phyloP scores from a whole-genome alignment of 2,329 filamentous ascomycete genomes.

The Aspergillus bombycis region DNA sequence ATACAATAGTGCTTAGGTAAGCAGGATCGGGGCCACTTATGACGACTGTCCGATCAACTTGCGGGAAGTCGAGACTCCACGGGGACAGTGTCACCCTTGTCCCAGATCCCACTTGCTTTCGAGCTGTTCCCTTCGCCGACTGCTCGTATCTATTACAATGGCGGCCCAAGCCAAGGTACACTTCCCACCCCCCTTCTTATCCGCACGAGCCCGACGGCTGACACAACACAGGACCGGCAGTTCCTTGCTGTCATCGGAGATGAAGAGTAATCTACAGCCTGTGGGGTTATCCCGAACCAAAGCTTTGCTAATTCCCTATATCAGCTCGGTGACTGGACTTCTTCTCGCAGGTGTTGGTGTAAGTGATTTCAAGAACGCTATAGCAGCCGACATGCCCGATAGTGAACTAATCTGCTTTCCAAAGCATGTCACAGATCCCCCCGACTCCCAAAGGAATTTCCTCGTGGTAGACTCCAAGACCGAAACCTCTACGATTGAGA shows the following conservation, averaged over 20 bases:
- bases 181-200: slow-evolving; percentile 7
- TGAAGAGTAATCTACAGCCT: slow-evolving; percentile 66
- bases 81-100: slow-evolving; percentile 9
- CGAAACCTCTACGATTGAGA: slow-evolving; percentile 82
- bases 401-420: slow-evolving; percentile 7
- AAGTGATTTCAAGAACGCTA: slow-evolving; percentile 38
- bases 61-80: slow-evolving; percentile 12
- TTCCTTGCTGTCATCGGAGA: slow-evolving; percentile 98
- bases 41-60: slow-evolving; percentile 17
- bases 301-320: slow-evolving; percentile 20
- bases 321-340: slow-evolving; percentile 91
- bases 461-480: slow-evolving; percentile 95
- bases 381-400: not conserved
- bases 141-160: slow-evolving; percentile 48
- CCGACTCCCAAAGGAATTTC: slow-evolving; percentile 95
- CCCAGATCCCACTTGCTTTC: not conserved
- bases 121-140: not conserved
- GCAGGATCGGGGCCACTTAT: slow-evolving; percentile 13
- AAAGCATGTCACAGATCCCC: slow-evolving; percentile 86
- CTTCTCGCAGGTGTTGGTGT: slow-evolving; percentile 95
- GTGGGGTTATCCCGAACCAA: not conserved
- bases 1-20: slow-evolving; percentile 25
- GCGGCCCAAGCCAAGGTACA: slow-evolving; percentile 60
- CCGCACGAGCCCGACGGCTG: slow-evolving; percentile 8
- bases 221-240: slow-evolving; percentile 71